Conservation (phyloP, 2,329 filamentous ascomycete genomes). For the Diplodia mutila region DNA sequence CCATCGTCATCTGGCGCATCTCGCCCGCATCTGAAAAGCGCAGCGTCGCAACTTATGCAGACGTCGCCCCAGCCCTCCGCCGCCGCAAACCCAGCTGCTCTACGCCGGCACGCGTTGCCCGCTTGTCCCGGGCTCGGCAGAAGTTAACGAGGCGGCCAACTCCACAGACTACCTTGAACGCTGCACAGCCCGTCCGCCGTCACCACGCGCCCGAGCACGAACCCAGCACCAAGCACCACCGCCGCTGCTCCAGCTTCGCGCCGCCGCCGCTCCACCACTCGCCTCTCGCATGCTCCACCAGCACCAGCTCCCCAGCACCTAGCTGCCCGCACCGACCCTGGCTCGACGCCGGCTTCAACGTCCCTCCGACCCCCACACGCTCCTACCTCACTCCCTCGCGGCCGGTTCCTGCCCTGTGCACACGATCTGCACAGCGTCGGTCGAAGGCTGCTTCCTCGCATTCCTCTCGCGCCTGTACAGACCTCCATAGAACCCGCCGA, state of each 20-base stretch:
- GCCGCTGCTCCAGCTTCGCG: constrained; percentile 1
- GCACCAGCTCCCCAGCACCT: background rate
- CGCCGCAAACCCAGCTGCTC: constrained; percentile 10
- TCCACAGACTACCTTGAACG: constrained; percentile 24
- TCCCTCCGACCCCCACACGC: constrained; percentile 40
- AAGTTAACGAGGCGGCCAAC: constrained; percentile 19
- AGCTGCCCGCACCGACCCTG: constrained; percentile 30
- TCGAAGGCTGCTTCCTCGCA: constrained; percentile 49
- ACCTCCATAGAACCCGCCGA: constrained; percentile 46
- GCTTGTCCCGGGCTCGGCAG: constrained; percentile 17
- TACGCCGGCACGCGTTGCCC: constrained; percentile 19
- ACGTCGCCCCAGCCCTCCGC: background rate
- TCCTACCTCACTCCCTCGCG: constrained; percentile 33
- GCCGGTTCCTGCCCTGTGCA: constrained; percentile 37
- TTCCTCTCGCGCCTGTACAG: constrained; percentile 51
- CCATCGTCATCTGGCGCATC: constrained; percentile 30
- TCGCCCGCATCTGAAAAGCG: constrained; percentile 11
- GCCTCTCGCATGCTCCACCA: constrained; percentile 3
- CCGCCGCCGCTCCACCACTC: background rate
- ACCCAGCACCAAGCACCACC: constrained; percentile 7
- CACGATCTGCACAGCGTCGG: constrained; percentile 44
- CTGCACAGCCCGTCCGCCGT: constrained; percentile 17
- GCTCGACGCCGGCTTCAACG: constrained; percentile 41
- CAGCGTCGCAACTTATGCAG: constrained; percentile 1
- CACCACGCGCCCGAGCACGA: constrained; percentile 21